Evolutionary conservation across 116 monocot species (phyloP).

Genomic region (Iris pallida): DNA sequence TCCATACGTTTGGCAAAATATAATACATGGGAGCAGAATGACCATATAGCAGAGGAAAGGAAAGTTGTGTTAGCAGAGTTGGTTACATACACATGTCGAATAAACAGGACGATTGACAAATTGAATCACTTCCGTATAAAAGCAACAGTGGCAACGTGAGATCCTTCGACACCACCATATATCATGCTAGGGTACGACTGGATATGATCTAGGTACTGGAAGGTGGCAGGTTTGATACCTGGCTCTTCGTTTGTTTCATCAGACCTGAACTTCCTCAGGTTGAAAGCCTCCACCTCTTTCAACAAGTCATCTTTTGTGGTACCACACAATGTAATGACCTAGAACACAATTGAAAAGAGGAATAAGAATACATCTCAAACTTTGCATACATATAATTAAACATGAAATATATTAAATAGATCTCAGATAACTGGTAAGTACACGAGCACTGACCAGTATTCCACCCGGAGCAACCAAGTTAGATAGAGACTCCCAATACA

Average conservation of each 20-base stretch:
- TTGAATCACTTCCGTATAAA: conserved; percentile 32
- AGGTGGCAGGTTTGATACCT: conserved; percentile 16
- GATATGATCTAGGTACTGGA: conserved; percentile 70
- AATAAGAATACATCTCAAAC: no score
- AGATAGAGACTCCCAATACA: conserved; percentile 74
- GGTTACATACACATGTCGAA: neutral
- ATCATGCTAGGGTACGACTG: conserved; percentile 53
- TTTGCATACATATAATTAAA: no score
- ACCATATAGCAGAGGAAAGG: no score
- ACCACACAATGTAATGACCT: conserved; percentile 80
- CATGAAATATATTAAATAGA: neutral
- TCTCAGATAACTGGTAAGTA: neutral
- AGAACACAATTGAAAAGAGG: neutral
- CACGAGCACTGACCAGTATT: conserved; percentile 45
- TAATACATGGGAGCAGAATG: no score
- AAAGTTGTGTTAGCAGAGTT: no score
- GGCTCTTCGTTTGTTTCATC: conserved; percentile 21
- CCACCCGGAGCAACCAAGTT: conserved; percentile 64
- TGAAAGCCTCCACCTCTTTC: conserved; percentile 63
- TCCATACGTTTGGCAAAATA: no score
- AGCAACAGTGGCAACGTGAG: conserved; percentile 61
- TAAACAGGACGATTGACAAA: neutral
- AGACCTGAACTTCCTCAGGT: conserved; percentile 18
- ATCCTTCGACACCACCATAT: conserved; percentile 66
- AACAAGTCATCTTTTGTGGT: conserved; percentile 73